Base-by-base conservation (phyloP, 2,329 filamentous ascomycete species). In the Ophiostoma sp. region DNA sequence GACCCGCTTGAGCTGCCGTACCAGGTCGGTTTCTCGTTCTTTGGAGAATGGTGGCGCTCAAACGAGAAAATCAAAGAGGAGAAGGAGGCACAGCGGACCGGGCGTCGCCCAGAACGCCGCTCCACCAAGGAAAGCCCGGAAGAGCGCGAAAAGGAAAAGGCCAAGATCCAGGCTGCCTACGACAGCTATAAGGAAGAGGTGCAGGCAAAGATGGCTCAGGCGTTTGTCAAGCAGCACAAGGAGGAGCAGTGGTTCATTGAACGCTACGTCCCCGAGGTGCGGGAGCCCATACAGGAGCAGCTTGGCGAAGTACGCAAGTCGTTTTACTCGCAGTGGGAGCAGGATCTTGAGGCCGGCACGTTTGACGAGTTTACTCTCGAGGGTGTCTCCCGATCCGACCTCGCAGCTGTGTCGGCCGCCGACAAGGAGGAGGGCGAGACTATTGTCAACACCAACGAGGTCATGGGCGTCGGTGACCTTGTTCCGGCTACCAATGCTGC, bases 201-300 rank as follows among this genome's bases (percentile, higher is more conserved):
- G 1, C 88, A 90, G 75, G 87, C 85, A 4, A 90, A 89, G 78
- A 94, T 97, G 90, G 94, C 95, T 0, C 89, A 93, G 74, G 84
- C 87, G 0, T 99, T 99, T 78, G 95, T 99, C 60, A 87, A 90
- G 67, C 90, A 93, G 75, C 95, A 99, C 80, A 97, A 96, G 78
- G 89, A 89, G 62, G 95, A 99, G 79, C 94, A 99, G 78, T 99
- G 95, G 95, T 99, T 99, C 81, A 92, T 90, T 75, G 95, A 99
- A 80, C 89, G 93, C 77, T 99, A 99, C 76, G 89, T 96, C 39
- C 87, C 92, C 0, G 92, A 95, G 74, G 88, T 94, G 69, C 86
- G 92, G 68, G 89, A 94, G 74, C 84, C 86, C 1, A 87, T 97
- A 76, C 89, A 90, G 70, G 82, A 83, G 72, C 90, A 92, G 76